phyloP scores from a whole-genome alignment of 352 stramenopile species.

The Hyaloperonospora arabidopsidis region DNA sequence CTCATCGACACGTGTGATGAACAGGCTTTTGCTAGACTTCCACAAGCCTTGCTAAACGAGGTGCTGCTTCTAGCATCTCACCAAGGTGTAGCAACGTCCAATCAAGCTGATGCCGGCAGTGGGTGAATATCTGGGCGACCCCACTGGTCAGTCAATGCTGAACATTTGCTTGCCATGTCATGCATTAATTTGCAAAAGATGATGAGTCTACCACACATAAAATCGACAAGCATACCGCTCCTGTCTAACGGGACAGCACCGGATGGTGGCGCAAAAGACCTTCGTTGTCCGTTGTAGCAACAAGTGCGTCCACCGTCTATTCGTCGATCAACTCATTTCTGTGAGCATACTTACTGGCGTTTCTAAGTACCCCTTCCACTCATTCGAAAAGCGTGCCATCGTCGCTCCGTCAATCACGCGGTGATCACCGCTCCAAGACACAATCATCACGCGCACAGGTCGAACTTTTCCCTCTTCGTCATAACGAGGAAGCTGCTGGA shows the following conservation, averaged over 20 bases:
- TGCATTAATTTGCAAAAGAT: too few relatives aligned
- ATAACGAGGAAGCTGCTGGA: slow-evolving; percentile 94
- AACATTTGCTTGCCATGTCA: too few relatives aligned
- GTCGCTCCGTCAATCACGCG: slow-evolving; percentile 96
- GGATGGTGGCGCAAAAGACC: neutral
- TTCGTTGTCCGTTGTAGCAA: neutral
- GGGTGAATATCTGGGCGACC: slow-evolving; percentile 17
- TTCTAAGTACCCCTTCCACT: slow-evolving; percentile 94
- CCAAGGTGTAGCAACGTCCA: slow-evolving; percentile 61
- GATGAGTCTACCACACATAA: too few relatives aligned
- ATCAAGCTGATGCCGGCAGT: slow-evolving; percentile 29
- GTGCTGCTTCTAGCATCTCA: slow-evolving; percentile 54
- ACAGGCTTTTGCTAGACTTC: slow-evolving; percentile 55
- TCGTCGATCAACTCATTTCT: slow-evolving; percentile 68
- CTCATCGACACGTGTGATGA: neutral
- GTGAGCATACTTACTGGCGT: slow-evolving; percentile 89
- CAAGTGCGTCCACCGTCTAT: slow-evolving; percentile 3
- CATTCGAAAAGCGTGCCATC: slow-evolving; percentile 96
- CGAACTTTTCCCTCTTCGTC: slow-evolving; percentile 75
- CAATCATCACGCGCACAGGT: slow-evolving; percentile 89
- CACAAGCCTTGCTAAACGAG: slow-evolving; percentile 62
- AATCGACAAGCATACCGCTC: too few relatives aligned
- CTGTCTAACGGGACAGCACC: neutral
- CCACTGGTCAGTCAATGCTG: slow-evolving; percentile 4
- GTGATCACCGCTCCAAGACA: slow-evolving; percentile 97